Evolutionary conservation across 768 basidiomycete species (phyloP).

Genomic region (Mycena epipterygia): DNA sequence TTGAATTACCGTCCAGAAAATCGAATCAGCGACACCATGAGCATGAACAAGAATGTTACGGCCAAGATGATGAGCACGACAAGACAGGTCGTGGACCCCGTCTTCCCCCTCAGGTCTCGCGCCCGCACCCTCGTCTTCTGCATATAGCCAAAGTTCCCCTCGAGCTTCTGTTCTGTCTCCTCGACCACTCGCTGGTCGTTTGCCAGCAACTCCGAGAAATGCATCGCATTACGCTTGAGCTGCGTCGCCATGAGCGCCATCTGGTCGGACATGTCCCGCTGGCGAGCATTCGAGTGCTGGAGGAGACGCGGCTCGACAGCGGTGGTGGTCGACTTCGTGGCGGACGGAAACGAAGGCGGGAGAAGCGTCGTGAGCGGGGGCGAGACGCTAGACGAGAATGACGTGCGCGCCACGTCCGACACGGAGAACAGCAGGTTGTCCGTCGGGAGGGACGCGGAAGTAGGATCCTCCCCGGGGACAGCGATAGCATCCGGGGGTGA

Average conservation of each 20-base stretch:
- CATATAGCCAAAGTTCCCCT: conserved; percentile 80
- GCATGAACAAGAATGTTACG: conserved; percentile 76
- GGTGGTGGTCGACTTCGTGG: conserved; percentile 46
- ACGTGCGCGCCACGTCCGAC: conserved; percentile 44
- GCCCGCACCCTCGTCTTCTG: conserved; percentile 72
- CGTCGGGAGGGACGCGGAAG: conserved; percentile 37
- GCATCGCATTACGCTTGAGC: conserved; percentile 84
- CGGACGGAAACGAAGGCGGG: conserved; percentile 47
- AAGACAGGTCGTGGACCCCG: conserved; percentile 80
- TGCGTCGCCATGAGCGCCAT: conserved; percentile 90
- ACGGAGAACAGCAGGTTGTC: conserved; percentile 59
- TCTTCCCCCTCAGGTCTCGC: conserved; percentile 73
- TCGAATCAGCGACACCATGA: conserved; percentile 82
- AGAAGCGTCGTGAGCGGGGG: conserved; percentile 42
- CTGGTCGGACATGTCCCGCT: conserved; percentile 81
- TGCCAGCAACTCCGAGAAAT: conserved; percentile 80
- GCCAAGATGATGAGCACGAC: conserved; percentile 72
- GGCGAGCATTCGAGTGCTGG: conserved; percentile 72
- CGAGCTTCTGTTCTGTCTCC: conserved; percentile 77
- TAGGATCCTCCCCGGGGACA: conserved; percentile 33
- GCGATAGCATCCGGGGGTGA: conserved; percentile 37
- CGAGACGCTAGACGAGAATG: conserved; percentile 38
- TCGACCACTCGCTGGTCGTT: conserved; percentile 83
- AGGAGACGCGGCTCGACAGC: conserved; percentile 54
- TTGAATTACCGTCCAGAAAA: conserved; percentile 48